Base-by-base conservation (phyloP, 345 rosid genomes). In the Zanthoxylum bungeanum region DNA sequence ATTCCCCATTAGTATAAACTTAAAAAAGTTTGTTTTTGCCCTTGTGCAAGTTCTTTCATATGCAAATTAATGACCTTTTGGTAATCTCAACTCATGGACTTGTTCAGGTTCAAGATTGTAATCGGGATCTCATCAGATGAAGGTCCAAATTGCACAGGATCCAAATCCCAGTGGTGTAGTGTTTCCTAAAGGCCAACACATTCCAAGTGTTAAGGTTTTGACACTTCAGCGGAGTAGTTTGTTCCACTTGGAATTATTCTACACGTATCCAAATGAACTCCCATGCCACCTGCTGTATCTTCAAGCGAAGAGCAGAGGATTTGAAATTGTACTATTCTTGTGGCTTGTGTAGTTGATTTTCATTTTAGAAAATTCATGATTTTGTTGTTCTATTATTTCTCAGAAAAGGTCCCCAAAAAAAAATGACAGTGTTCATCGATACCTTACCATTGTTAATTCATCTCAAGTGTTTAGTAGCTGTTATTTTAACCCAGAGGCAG, bases 101-200 rank as follows among this genome's bases (percentile, higher is more conserved):
- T 55, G 17, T 71, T 77, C 76, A 86, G 90, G 90, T 86, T 65
- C 88, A 86, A 71, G 90, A 86, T 78, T 79, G 84, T 14, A 57
- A 64, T 86, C 49, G 90, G 90, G 52, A 68, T 86, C 57, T 73
- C 80, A 47, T 82, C 75, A 22, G 82, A 80, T 56, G 85, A 68
- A 69, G 78, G 76, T 44, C 78, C 70, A 30, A 73, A 77, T 66
- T 57, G 72, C 24, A 73, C 69, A 24, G 71, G 70, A 37, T 71
- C 85, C n/a, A 60, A 84, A 79, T 72, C 67, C 71, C 28, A 84
- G 75, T 63, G 71, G 73, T 36, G 52, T 83, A 49, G 64, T 87
- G 52, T 87, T 87, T 71, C 87, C 84, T 11, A 85, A 73, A 76
- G 87, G 87, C 64, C 84, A 75, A 42, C 80, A 75, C 47, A 63